Evolutionary conservation across 2,329 filamentous ascomycete species (phyloP).

Genomic region (Pseudogymnoascus sp.): DNA sequence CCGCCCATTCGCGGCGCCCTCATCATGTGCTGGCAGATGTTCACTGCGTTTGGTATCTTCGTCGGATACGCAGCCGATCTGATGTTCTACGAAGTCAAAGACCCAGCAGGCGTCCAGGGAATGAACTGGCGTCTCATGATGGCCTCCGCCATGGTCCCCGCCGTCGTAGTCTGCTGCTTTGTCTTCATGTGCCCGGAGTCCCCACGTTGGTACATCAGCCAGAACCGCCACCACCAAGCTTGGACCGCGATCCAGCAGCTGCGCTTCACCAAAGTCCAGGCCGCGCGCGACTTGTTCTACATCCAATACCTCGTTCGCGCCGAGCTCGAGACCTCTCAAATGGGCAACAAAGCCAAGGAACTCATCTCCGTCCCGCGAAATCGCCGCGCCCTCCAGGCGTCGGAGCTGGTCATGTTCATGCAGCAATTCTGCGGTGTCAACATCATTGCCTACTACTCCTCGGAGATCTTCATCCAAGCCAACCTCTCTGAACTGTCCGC

Average conservation of each 20-base stretch:
- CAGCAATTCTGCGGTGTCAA: constrained; percentile 52
- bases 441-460: constrained; percentile 53
- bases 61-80: constrained; percentile 53
- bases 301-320: constrained; percentile 50
- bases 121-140: constrained; percentile 64
- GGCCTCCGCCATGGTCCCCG: constrained; percentile 56
- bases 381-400: constrained; percentile 52
- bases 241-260: constrained; percentile 40
- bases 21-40: constrained; percentile 66
- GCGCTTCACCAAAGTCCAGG: constrained; percentile 45
- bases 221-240: constrained; percentile 39
- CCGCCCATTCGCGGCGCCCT: constrained; percentile 57
- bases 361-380: constrained; percentile 54
- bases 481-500: constrained; percentile 44
- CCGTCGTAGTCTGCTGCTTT: constrained; percentile 46
- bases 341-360: constrained; percentile 45
- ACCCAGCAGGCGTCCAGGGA: constrained; percentile 45
- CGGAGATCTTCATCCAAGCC: constrained; percentile 51
- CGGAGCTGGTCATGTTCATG: constrained; percentile 59
- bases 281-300: constrained; percentile 49
- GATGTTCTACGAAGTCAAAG: constrained; percentile 50
- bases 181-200: constrained; percentile 38
- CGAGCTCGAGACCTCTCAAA: constrained; percentile 44
- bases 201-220: constrained; percentile 44
- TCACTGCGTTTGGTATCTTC: constrained; percentile 44